Percentiles rank a stretch among this genome's conserved stretches.
Evolutionary conservation across 768 basidiomycete species (phyloP).

Genomic region (Kwoniella mangroviensis): DNA sequence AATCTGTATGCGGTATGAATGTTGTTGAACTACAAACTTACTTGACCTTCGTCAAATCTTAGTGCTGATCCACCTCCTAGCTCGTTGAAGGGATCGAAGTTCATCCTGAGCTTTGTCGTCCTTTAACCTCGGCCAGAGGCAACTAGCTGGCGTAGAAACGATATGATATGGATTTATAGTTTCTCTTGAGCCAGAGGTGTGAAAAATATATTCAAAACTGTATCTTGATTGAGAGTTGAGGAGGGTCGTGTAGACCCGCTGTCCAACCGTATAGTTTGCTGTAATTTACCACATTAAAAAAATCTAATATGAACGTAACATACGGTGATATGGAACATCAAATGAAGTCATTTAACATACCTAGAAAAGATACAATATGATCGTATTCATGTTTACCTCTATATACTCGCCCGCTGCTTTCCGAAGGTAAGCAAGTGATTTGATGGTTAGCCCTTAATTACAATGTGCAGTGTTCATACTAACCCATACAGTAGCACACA

Average conservation of each 20-base stretch:
- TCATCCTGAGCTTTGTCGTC: background rate
- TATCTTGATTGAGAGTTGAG: no score
- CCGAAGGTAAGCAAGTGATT: background rate
- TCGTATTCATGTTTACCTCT: background rate
- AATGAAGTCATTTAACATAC: background rate
- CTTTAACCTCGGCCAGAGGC: no score
- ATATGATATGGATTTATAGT: no score
- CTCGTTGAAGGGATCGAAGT: conserved; percentile 18
- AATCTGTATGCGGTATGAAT: background rate
- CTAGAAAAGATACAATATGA: background rate
- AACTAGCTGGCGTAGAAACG: no score
- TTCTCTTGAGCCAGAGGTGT: no score
- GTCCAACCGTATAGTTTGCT: no score
- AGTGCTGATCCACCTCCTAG: conserved; percentile 21
- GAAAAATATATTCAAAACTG: no score
- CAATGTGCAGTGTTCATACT: background rate
- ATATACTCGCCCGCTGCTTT: no score
- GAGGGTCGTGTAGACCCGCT: no score
- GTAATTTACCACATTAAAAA: no score
- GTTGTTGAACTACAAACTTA: conserved; percentile 1
- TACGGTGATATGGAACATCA: background rate
- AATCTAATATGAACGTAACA: background rate
- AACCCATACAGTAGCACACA: background rate
- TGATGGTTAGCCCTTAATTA: background rate
- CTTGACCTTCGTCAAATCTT: conserved; percentile 24